Conservation (phyloP, 352 stramenopile species). For the Aphanomyces astaci region DNA sequence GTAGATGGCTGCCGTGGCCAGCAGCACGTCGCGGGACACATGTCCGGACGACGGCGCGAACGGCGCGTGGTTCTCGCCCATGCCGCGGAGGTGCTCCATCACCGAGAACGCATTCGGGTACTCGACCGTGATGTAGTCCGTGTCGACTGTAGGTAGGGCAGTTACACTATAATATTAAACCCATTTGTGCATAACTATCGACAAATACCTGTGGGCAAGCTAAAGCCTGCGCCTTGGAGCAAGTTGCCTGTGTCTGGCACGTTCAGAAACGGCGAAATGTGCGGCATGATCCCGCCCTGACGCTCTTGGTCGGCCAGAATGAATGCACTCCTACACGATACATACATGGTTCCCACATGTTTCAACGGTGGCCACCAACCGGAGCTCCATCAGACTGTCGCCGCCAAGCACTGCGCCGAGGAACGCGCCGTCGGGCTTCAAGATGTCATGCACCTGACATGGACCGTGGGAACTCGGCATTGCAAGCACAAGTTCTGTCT, state of each 20-base stretch:
- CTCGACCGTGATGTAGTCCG: constrained; percentile 91
- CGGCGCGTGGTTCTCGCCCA: constrained; percentile 95
- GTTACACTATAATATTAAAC: too few species aligned
- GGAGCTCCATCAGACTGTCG: constrained; percentile 92
- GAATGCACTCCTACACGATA: constrained; percentile 63
- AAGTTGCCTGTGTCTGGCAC: constrained; percentile 92
- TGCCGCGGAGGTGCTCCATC: constrained; percentile 93
- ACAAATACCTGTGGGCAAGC: constrained; percentile 79
- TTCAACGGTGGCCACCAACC: constrained; percentile 26
- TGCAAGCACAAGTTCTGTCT: neutral
- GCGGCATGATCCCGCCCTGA: constrained; percentile 89
- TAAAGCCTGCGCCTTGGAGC: constrained; percentile 88
- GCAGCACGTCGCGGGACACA: constrained; percentile 83
- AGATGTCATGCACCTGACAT: constrained; percentile 35
- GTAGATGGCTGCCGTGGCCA: constrained; percentile 92
- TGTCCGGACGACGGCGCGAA: constrained; percentile 36
- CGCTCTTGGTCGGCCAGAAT: constrained; percentile 93
- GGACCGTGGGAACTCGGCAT: neutral
- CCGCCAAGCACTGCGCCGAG: constrained; percentile 93
- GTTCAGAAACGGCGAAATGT: constrained; percentile 95
- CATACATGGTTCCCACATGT: too few species aligned
- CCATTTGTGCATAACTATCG: neutral
- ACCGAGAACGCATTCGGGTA: constrained; percentile 93
- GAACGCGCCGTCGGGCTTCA: constrained; percentile 97
- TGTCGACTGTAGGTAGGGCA: too few species aligned